These are phyloP conservation scores for Thalassia testudinum DNA, from an alignment of 116 monocot species.

Conservation along the genomic window DNA sequence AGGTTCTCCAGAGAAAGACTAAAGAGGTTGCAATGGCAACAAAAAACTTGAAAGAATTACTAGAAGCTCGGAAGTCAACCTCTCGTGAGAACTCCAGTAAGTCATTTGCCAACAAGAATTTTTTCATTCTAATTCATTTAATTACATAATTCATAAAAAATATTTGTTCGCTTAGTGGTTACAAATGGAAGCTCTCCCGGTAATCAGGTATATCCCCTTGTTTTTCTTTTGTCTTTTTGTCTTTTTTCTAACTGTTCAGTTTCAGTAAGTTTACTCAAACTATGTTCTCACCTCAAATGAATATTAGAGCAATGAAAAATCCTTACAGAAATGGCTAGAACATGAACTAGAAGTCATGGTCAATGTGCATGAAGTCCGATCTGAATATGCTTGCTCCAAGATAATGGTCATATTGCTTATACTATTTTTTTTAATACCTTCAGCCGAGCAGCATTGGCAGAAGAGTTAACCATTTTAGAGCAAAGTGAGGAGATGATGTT, in stretches of 20 bases:
- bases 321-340: conserved; percentile 81
- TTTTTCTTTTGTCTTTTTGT: too few relatives aligned
- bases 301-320: conserved; percentile 83
- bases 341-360: conserved; percentile 95
- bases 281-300: too few relatives aligned
- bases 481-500: too few relatives aligned
- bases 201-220: conserved; percentile 21
- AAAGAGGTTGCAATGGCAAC: conserved; percentile 98
- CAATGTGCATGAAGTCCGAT: conserved; percentile 83
- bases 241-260: too few relatives aligned
- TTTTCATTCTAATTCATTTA: too few relatives aligned
- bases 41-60: conserved; percentile 82
- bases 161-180: conserved; percentile 16
- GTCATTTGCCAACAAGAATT: neutral
- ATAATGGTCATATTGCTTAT: too few relatives aligned
- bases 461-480: too few relatives aligned
- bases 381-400: conserved; percentile 82
- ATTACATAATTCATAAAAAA: too few relatives aligned
- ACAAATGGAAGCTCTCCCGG: conserved; percentile 50
- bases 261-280: too few relatives aligned
- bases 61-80: conserved; percentile 76
- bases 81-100: conserved; percentile 50
- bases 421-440: too few relatives aligned
- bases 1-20: conserved; percentile 96
- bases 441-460: conserved; percentile 68